phyloP scores from a whole-genome alignment of 768 basidiomycete species.

The Hygrophorus russula region DNA sequence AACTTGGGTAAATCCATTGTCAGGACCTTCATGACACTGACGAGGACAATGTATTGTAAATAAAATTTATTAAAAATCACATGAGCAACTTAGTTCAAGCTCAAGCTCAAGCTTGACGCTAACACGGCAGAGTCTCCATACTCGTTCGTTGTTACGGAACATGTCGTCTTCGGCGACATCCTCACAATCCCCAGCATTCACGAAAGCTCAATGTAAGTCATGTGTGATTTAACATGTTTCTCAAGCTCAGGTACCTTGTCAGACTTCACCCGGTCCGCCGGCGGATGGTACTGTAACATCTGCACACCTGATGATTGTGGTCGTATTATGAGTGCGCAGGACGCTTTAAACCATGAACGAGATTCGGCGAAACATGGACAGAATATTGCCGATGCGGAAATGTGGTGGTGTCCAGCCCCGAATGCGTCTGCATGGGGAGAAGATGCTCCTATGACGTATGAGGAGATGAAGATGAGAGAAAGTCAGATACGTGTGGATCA shows the following conservation, averaged over 20 bases:
- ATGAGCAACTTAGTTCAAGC: too few relatives aligned
- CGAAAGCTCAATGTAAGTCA: conserved; percentile 3
- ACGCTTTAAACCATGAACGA: conserved; percentile 18
- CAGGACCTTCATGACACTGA: conserved; percentile 44
- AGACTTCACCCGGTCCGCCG: conserved; percentile 17
- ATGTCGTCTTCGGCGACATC: neutral
- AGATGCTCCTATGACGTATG: conserved; percentile 13
- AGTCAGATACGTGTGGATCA: conserved; percentile 29
- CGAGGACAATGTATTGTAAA: neutral
- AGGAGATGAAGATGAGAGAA: conserved; percentile 19
- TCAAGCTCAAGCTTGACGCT: too few relatives aligned
- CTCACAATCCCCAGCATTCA: neutral
- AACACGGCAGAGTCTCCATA: neutral
- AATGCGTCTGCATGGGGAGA: conserved; percentile 17
- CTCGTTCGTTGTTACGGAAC: neutral
- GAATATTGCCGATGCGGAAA: conserved; percentile 10
- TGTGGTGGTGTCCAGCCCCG: conserved; percentile 12
- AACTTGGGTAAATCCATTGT: conserved; percentile 65
- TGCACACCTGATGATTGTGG: conserved; percentile 27
- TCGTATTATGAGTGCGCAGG: conserved; percentile 17
- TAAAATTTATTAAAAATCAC: too few relatives aligned
- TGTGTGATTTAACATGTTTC: neutral
- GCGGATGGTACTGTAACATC: conserved; percentile 26
- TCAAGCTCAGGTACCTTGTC: neutral
- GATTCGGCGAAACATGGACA: conserved; percentile 11